phyloP scores from a whole-genome alignment of 257 asterid species.

The Solanum peruvianum region DNA sequence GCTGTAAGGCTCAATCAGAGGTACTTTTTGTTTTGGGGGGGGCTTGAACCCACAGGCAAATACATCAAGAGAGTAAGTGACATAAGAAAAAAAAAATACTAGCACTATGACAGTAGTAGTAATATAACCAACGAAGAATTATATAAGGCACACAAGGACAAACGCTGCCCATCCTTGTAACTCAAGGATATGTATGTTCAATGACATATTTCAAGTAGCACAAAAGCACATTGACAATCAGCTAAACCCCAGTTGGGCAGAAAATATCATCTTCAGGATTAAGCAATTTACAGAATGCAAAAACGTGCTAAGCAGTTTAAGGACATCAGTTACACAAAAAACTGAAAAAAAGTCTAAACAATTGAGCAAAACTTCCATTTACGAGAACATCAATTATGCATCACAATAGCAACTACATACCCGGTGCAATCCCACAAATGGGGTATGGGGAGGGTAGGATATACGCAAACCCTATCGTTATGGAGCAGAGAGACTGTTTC shows the following conservation, averaged over 20 bases:
- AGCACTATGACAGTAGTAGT: background rate
- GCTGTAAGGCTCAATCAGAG: background rate
- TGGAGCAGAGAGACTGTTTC: background rate
- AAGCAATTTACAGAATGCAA: background rate
- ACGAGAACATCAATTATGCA: background rate
- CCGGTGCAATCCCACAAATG: background rate
- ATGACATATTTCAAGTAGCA: background rate
- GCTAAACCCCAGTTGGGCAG: background rate
- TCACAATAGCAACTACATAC: background rate
- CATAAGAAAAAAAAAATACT: background rate
- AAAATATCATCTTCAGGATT: background rate
- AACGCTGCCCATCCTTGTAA: background rate
- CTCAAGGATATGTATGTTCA: background rate
- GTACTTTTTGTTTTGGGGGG: background rate
- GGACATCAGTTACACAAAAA: background rate
- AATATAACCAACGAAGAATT: background rate
- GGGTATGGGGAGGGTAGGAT: background rate
- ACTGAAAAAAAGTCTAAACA: background rate
- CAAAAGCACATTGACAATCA: background rate
- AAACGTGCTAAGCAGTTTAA: background rate
- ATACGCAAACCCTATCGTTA: background rate
- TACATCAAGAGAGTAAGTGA: background rate
- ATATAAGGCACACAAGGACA: background rate
- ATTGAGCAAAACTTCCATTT: background rate
- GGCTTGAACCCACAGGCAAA: background rate